Conservation (phyloP, 768 basidiomycete genomes). For the Rhodocollybia butyracea region DNA sequence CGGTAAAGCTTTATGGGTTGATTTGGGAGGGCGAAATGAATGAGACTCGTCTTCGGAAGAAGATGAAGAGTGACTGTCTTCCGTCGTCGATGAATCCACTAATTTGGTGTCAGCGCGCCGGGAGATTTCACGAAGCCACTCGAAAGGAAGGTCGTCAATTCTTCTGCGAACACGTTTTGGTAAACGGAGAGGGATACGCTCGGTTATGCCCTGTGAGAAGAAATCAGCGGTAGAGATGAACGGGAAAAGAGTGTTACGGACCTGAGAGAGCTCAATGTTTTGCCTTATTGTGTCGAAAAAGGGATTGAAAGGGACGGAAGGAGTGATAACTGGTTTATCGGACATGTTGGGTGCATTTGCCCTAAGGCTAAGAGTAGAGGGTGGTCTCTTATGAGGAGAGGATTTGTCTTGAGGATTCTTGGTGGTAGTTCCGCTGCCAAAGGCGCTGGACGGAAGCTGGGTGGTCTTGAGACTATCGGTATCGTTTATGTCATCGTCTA, state of each 20-base stretch:
- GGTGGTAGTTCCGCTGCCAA: constrained; percentile 48
- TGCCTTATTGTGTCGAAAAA: constrained; percentile 95
- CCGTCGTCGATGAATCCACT: too few relatives aligned
- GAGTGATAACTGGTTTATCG: constrained; percentile 12
- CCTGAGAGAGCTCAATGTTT: constrained; percentile 70
- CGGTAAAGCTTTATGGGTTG: neutral
- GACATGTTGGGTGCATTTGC: neutral
- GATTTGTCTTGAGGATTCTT: constrained; percentile 12
- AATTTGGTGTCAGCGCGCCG: constrained; percentile 35
- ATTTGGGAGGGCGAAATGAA: neutral
- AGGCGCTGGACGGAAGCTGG: constrained; percentile 62
- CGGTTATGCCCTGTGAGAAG: constrained; percentile 53
- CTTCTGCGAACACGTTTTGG: constrained; percentile 49
- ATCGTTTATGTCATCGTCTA: constrained; percentile 38
- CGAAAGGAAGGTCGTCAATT: constrained; percentile 73
- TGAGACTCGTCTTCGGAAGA: constrained; percentile 11
- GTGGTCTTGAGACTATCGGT: neutral
- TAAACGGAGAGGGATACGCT: constrained; percentile 74
- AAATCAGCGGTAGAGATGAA: neutral
- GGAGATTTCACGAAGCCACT: constrained; percentile 76
- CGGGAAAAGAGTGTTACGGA: constrained; percentile 24
- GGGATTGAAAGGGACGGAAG: constrained; percentile 62
- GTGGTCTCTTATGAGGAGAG: constrained; percentile 9
- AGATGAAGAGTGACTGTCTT: too few relatives aligned
- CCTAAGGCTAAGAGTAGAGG: neutral